Conservation (phyloP, 257 asterid genomes). For the Cruciata laevipes region DNA sequence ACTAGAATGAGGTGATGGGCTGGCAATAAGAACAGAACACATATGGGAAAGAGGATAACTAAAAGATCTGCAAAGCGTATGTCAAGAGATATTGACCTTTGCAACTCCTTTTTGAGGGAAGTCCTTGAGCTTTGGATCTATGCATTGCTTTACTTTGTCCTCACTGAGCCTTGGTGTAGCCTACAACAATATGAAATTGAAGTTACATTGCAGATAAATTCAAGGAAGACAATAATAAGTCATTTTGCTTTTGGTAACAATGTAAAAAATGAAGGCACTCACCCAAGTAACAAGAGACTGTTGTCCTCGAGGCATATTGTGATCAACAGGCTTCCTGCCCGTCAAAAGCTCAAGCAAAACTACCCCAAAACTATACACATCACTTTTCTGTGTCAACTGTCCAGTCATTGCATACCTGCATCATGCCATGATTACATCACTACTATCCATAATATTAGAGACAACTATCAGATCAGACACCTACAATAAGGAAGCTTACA, state of each 20-base stretch:
- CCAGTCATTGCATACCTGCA: conserved; percentile 94
- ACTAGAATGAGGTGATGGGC: background rate
- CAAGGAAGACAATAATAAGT: background rate
- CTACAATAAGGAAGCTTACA: background rate
- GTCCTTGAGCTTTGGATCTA: conserved; percentile 74
- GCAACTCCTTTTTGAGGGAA: conserved; percentile 91
- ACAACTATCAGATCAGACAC: background rate
- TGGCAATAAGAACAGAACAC: background rate
- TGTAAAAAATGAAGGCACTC: conserved; percentile 14
- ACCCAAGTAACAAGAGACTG: conserved; percentile 96
- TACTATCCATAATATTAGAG: background rate
- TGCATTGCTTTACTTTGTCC: conserved; percentile 88
- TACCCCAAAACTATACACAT: conserved; percentile 87
- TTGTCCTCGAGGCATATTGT: conserved; percentile 93
- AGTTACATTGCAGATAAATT: background rate
- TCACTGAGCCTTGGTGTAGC: conserved; percentile 88
- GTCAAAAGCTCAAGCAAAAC: conserved; percentile 86
- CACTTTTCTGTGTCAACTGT: conserved; percentile 88
- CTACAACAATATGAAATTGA: conserved; percentile 24
- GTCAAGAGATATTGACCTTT: conserved; percentile 40
- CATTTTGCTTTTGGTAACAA: background rate
- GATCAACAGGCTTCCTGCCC: conserved; percentile 92
- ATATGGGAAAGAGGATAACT: conserved; percentile 2
- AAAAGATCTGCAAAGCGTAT: background rate
- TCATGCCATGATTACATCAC: conserved; percentile 2